Base-by-base conservation (phyloP, 2,329 filamentous ascomycete species). In the Pyrenophora graminea region DNA sequence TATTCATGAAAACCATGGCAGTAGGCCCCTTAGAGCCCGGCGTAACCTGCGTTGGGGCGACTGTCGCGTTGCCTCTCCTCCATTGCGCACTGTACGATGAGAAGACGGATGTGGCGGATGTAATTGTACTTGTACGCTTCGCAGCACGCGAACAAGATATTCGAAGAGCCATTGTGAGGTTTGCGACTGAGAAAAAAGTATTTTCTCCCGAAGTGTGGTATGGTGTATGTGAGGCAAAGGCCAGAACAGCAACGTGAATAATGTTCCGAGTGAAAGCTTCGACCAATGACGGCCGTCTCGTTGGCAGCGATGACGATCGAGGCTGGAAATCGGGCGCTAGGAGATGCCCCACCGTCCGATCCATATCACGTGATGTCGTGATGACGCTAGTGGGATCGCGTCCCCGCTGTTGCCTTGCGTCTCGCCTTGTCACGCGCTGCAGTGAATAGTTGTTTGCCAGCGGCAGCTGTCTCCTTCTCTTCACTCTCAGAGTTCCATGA, bases 1-100 rank as follows among this genome's bases (percentile, higher is more conserved):
- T 99, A 76, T 99, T 99, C 77, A 99, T 85, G 69, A 99, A 97
- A 12, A 99, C 94, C 85, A 99, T 97, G 37, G 94, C 94, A 4
- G 94, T 99, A 6, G 92, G 91, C 0, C 93, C 93, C 69, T 90
- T 83, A 2, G 82, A 80, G 41, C 82, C 84, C 1, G 83, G 83
- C 6, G 83, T 80, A 81, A 91, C 82, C 72, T 95, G 90, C 19
- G 95, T 90, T 23, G 63, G 63, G 51, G 89, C 92, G 18, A 94
- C 90, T 12, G 69, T 68, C 21, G 70, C 69, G 56, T 72, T 71
- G 45, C 62, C 57, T 71, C 69, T 68, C 46, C 61, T 65, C 70
- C 66, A 74, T 65, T 70, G 69, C 59, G 67, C 62, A 45, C 66
- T 63, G 51, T 62, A 66, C 49, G 66, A 66, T 45, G 62, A 64